Evolutionary conservation across 768 basidiomycete genomes (phyloP).

Genomic region (Crepidotus variabilis): DNA sequence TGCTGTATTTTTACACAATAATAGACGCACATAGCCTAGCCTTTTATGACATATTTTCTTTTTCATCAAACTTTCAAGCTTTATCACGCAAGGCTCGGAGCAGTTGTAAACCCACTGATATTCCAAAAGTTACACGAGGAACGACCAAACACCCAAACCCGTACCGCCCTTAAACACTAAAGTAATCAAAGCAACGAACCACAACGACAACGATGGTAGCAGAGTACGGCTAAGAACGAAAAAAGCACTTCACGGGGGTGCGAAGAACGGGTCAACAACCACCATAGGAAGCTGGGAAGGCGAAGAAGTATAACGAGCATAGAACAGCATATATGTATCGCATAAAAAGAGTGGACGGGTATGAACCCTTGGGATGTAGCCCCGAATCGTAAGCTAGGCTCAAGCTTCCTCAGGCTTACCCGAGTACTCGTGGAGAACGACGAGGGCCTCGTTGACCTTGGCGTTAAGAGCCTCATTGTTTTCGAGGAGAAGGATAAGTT

Average conservation of each 20-base stretch:
- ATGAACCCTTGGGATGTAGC: slow-evolving; percentile 28
- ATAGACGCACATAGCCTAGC: neutral
- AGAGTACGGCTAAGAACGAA: neutral
- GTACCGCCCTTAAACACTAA: slow-evolving; percentile 14
- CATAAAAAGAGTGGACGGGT: slow-evolving; percentile 48
- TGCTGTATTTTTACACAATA: neutral
- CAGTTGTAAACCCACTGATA: slow-evolving; percentile 54
- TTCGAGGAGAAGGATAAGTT: slow-evolving; percentile 88
- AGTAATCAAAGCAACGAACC: slow-evolving; percentile 10
- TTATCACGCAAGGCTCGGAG: slow-evolving; percentile 17
- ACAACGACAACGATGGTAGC: neutral
- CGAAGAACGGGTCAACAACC: slow-evolving; percentile 26
- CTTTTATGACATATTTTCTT: neutral
- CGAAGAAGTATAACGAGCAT: slow-evolving; percentile 33
- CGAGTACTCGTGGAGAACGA: slow-evolving; percentile 84
- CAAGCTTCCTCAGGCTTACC: slow-evolving; percentile 23
- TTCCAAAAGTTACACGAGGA: slow-evolving; percentile 45
- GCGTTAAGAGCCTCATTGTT: slow-evolving; percentile 73
- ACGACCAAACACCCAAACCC: slow-evolving; percentile 50
- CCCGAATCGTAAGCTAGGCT: slow-evolving; percentile 9
- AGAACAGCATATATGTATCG: slow-evolving; percentile 26
- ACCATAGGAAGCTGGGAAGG: slow-evolving; percentile 22
- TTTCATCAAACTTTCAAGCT: slow-evolving; percentile 3
- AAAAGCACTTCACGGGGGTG: slow-evolving; percentile 1
- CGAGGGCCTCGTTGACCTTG: slow-evolving; percentile 91